Evolutionary conservation across 2,329 filamentous ascomycete species (phyloP), one percentile per base, ranked within the genome.

Genomic region (Fusarium paranaense): DNA sequence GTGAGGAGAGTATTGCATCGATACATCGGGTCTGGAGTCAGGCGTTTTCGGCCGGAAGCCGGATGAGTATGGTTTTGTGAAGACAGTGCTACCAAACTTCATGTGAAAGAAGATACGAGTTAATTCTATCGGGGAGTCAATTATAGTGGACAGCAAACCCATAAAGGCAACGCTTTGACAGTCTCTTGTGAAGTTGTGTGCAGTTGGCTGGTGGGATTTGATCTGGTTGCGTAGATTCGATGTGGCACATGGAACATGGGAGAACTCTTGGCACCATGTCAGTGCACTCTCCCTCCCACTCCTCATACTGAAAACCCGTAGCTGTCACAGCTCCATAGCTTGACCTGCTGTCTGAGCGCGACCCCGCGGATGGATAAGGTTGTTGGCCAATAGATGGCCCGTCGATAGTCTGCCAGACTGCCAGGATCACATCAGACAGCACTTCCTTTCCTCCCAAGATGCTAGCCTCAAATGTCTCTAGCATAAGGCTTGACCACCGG

Each of bases 11-110:
- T 37, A 14, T 35, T 57, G 50, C 69, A 54, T 35, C 22, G 62
- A n/a, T 37, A 40, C 27, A 16, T 32, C 33, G 25, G 13, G 50
- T 45, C 73, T 62, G 76, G 76, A 78, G 76, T 75, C 67, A 45
- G 76, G 76, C 74, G 76, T 77, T 69, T n/a, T 20, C 50, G 56
- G 66, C 22, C 56, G 37, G 40, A 65, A 50, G 30, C 45, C 33
- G 18, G 50, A 62, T 32, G 20, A 33, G 54, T 20, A 20, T 67
- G 52, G 52, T 65, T 69, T 74, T 71, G 35, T 33, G 14, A 42
- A 20, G 60, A 32, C 2, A 52, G 25, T 32, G 35, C 18, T 11
- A 40, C 37, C 33, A 56, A 62, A 22, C 47, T 32, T 32, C 10
- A 65, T 45, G 10, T 61, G 27, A 25, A 47, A 22, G 20, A 52